A percentile compares a stretch with the other conserved stretches of the same genome.
Evolutionary conservation across 441 rosid species (phyloP).

Genomic region (Viola pubescens): DNA sequence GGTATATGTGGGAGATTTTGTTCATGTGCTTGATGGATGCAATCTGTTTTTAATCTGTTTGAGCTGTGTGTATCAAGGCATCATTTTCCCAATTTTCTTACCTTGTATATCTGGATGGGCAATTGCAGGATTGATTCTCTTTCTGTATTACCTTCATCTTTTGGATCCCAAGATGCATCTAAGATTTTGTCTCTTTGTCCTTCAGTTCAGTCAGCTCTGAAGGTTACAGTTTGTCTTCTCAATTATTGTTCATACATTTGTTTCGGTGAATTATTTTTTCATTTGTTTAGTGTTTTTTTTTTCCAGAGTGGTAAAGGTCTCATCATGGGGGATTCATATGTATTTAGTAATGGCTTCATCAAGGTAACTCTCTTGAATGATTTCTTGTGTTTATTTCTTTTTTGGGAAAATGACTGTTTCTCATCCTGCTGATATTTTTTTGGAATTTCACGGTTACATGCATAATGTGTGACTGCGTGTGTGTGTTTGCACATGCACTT

Average conservation of each 20-base stretch:
- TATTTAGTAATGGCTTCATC: conserved; percentile 69
- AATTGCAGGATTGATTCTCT: conserved; percentile 83
- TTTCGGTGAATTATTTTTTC: conserved; percentile 12
- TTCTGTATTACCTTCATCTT: conserved; percentile 67
- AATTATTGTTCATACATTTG: conserved; percentile 4
- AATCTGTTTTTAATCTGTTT: neutral
- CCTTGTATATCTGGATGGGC: conserved; percentile 15
- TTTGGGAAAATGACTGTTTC: too few relatives aligned
- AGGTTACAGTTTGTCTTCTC: conserved; percentile 40
- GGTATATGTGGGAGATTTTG: too few relatives aligned
- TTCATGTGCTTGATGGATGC: too few relatives aligned
- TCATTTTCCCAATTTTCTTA: too few relatives aligned
- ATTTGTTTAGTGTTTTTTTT: conserved; percentile 18
- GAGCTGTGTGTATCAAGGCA: neutral
- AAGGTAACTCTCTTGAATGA: conserved; percentile 41
- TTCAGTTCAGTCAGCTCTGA: conserved; percentile 61
- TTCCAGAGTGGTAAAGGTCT: conserved; percentile 70
- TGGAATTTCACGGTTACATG: too few relatives aligned
- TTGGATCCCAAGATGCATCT: conserved; percentile 68
- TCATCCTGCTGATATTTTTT: too few relatives aligned
- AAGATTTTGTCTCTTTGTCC: conserved; percentile 71
- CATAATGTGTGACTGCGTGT: too few relatives aligned
- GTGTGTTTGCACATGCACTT: too few relatives aligned
- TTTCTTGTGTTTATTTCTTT: neutral
- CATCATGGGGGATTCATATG: conserved; percentile 60